Base-by-base conservation (phyloP, 2,329 filamentous ascomycete genomes). In the Cryphonectria parasitica region DNA sequence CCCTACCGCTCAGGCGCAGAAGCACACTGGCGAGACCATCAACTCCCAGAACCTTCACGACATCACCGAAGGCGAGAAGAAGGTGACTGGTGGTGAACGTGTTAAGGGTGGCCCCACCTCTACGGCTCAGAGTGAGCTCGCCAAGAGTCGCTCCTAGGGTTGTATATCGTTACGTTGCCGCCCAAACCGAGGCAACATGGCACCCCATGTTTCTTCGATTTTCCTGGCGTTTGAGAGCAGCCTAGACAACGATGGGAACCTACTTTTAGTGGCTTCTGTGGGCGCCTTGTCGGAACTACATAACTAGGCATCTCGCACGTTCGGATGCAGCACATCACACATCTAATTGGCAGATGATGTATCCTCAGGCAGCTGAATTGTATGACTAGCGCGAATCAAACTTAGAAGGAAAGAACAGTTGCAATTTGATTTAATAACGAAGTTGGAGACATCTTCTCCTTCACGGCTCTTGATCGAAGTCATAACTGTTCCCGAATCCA, bases 401-500 rank as follows among this genome's bases (percentile, higher is more conserved):
- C 7, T 49, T 8, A 19, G 19, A 49, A 49, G 19, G 19, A n/a
- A 49, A 49, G 22, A 5, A 19, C 19, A 1, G 19, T 8, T n/a
- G 19, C 45, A n/a, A n/a, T 49, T n/a, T n/a, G 19, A 49, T 19
- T 8, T 39, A 11, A 39, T 39, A 11, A 39, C 36, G 36, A 39
- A 11, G 2, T 1, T 10, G 7, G 11, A 11, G 8, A 11, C 8
- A 15, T 11, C 4, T 28, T 10, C 52, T 31, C 8, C 45, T 34
- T 72, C 58, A 76, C 19, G 69, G 34, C 52, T 76, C 77, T 77
- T 90, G 88, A 69, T 85, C 79, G 75, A 90, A 90, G 76, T 90
- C 84, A 79, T 90, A 90, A 28, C 84, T 86, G 75, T 90, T 90
- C 0, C 88, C 88, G 75, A 88, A 90, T 0, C 82, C 85, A 68